Conservation (phyloP, 2,329 filamentous ascomycete species). For the Nemania serpens region DNA sequence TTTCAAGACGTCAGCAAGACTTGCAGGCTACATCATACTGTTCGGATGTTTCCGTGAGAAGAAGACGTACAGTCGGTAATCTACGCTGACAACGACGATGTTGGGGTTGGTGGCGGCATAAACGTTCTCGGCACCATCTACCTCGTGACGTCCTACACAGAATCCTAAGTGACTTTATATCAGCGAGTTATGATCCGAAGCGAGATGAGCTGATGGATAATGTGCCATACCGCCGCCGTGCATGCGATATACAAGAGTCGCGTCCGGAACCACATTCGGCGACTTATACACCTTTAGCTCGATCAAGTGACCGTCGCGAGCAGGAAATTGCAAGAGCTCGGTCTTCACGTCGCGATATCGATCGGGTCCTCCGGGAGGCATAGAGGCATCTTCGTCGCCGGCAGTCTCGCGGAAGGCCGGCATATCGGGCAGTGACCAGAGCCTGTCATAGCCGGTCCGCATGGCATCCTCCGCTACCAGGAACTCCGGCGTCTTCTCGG, state of each 20-base stretch:
- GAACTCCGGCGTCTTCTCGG: conserved; percentile 42
- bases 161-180: conserved; percentile 13
- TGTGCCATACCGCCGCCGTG: conserved; percentile 43
- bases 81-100: conserved; percentile 45
- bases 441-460: conserved; percentile 32
- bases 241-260: conserved; percentile 42
- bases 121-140: conserved; percentile 44
- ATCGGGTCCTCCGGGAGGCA: conserved; percentile 39
- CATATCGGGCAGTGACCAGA: conserved; percentile 37
- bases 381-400: conserved; percentile 33
- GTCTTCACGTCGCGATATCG: conserved; percentile 44
- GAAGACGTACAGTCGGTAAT: conserved; percentile 42
- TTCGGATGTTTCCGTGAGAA: no score
- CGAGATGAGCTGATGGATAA: neutral
- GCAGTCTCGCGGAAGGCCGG: conserved; percentile 40
- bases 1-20: conserved; percentile 36
- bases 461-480: conserved; percentile 36
- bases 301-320: conserved; percentile 42
- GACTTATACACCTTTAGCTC: conserved; percentile 45
- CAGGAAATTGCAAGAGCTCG: conserved; percentile 36
- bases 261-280: conserved; percentile 28
- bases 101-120: conserved; percentile 41
- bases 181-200: neutral
- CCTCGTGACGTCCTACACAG: conserved; percentile 41
- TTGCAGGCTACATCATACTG: neutral